Evolutionary conservation across 306 rosid species (phyloP).

Genomic region (Quercus cerris): DNA sequence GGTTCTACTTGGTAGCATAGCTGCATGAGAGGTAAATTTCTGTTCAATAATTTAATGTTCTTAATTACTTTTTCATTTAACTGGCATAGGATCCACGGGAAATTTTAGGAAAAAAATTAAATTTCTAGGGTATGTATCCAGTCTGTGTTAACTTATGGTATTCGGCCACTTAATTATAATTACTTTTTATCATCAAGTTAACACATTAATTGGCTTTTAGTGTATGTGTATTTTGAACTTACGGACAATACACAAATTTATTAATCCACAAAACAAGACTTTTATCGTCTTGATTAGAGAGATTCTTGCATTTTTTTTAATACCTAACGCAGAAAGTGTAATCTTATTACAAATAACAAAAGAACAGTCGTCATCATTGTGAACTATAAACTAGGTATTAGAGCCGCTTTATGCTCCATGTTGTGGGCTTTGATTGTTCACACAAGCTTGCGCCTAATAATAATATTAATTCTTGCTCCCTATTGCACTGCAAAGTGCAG

Average conservation of each 20-base stretch:
- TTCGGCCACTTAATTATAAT: too few relatives aligned
- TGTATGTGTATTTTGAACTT: too few relatives aligned
- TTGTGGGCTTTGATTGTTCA: background rate
- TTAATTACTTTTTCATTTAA: background rate
- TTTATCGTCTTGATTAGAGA: background rate
- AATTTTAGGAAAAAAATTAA: background rate
- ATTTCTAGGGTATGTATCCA: background rate
- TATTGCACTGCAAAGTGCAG: constrained; percentile 15
- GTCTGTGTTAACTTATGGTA: too few relatives aligned
- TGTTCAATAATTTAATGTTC: background rate
- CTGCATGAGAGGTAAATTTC: background rate
- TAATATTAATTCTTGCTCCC: constrained; percentile 21
- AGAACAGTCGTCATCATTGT: background rate
- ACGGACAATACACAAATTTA: too few relatives aligned
- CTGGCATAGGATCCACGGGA: background rate
- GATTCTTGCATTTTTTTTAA: background rate
- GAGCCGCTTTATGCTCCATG: background rate
- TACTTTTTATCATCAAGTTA: too few relatives aligned
- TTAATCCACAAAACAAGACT: background rate
- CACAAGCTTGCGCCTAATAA: background rate
- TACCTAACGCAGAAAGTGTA: background rate
- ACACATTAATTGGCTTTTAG: too few relatives aligned
- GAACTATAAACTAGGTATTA: background rate
- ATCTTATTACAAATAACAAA: background rate
- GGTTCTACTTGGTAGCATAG: background rate